Base-by-base conservation (phyloP, 2,329 filamentous ascomycete genomes). In the Aspergillus clavatus region DNA sequence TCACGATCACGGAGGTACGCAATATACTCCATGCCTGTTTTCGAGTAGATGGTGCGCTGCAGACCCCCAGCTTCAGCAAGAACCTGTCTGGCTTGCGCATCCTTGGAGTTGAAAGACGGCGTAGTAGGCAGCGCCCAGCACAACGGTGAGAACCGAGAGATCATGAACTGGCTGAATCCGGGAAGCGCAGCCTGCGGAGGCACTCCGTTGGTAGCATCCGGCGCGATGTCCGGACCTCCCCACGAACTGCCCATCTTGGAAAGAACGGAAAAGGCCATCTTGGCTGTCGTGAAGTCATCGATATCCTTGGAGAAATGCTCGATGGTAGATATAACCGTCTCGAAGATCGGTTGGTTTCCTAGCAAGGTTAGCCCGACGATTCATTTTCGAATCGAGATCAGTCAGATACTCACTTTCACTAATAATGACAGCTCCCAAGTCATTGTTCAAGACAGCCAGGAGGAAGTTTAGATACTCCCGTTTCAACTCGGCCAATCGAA, bases 391-490 rank as follows among this genome's bases (percentile, higher is more conserved):
- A n/a, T n/a, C n/a, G n/a, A n/a, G n/a, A n/a, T n/a, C 11, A 46
- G 18, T 10, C 23, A n/a, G 40, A 7, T 7, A 63, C 73, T 67
- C 68, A 79, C 76, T 64, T 60, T 88, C 83, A 61, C 89, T 95
- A 52, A 98, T 86, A 33, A 98, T 82, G 10, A 97, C 89, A 21
- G 84, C 81, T 7, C 87, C 89, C 4, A 98, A 80, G 44, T 94
- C 87, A 62, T 98, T 94, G 65, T 88, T 88, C 28, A 98, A 72
- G 47, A 98, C 89, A 46, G 95, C 84, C 40, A 89, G 81, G 51
- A 98, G 74, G 67, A 98, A 97, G 44, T 89, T 89, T n/a, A 98
- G 77, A 59, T 96, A 98, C 63, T 98, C 91, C 52, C 89, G 81
- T 56, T 91, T 86, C 49, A 98, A 76, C 69, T 97, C 93, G 12